phyloP scores from a whole-genome alignment of 257 asterid species.

The Avicennia marina region DNA sequence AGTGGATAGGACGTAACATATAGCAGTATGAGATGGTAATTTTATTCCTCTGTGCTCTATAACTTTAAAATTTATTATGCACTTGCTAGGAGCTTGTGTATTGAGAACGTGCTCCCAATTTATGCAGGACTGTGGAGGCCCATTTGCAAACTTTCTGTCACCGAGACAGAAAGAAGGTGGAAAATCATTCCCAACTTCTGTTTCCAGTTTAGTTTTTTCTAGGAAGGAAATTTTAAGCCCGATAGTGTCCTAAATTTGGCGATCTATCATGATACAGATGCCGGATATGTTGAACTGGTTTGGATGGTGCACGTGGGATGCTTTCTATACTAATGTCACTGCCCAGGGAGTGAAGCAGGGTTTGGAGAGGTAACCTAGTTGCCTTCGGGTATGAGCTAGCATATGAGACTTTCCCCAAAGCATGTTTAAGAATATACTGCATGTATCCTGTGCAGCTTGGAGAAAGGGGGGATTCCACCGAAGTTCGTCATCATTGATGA shows the following conservation, averaged over 20 bases:
- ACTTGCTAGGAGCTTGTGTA: too few species aligned
- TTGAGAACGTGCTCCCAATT: not conserved
- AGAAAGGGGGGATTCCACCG: constrained; percentile 75
- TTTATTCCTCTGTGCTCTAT: too few species aligned
- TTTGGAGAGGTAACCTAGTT: constrained; percentile 49
- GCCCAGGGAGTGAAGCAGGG: constrained; percentile 84
- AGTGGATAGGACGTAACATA: too few species aligned
- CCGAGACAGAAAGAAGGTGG: constrained; percentile 88
- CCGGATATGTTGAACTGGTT: constrained; percentile 97
- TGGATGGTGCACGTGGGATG: constrained; percentile 99
- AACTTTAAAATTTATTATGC: too few species aligned
- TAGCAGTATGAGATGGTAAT: too few species aligned
- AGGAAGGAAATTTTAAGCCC: not conserved
- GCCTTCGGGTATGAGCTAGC: not conserved
- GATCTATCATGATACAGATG: constrained; percentile 42
- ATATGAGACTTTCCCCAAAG: not conserved
- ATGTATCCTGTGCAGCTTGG: constrained; percentile 41
- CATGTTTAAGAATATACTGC: not conserved
- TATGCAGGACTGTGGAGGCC: constrained; percentile 71
- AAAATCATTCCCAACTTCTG: not conserved
- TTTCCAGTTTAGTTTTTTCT: not conserved
- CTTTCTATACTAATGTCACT: constrained; percentile 86
- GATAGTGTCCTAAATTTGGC: constrained; percentile 4
- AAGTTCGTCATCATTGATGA: constrained; percentile 87
- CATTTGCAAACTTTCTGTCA: constrained; percentile 79